Evolutionary conservation across 139 green algal genomes (phyloP).

Genomic region (Monoraphidium neglectum): DNA sequence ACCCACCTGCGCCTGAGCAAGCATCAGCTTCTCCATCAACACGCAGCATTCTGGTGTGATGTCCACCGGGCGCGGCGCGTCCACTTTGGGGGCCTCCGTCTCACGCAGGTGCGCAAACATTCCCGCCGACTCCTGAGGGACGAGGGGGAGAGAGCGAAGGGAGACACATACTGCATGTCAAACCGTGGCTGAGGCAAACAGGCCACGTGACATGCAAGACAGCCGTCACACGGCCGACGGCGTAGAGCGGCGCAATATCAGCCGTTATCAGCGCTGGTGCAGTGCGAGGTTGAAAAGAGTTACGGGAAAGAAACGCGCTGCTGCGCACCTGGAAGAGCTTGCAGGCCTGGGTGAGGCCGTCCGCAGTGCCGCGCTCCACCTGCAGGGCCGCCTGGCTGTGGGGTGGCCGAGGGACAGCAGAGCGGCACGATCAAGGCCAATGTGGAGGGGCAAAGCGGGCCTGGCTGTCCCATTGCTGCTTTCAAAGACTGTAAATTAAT

Average conservation of each 20-base stretch:
- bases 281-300: neutral
- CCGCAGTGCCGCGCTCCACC: slow-evolving; percentile 64
- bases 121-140: slow-evolving; percentile 78
- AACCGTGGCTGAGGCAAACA: neutral
- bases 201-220: neutral
- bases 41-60: slow-evolving; percentile 69
- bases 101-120: slow-evolving; percentile 78
- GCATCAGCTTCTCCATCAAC: slow-evolving; percentile 94
- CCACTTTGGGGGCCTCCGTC: slow-evolving; percentile 61
- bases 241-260: neutral
- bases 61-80: slow-evolving; percentile 73
- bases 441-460: too few relatives aligned
- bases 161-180: neutral
- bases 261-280: neutral
- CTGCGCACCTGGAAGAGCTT: slow-evolving; percentile 64
- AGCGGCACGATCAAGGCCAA: too few relatives aligned
- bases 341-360: slow-evolving; percentile 74
- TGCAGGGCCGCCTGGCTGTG: slow-evolving; percentile 73
- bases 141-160: neutral
- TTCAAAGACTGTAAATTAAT: too few relatives aligned
- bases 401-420: too few relatives aligned
- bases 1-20: slow-evolving; percentile 83
- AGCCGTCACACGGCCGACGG: neutral
- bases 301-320: neutral
- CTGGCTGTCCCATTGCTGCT: too few relatives aligned